phyloP scores from a whole-genome alignment of 2,329 filamentous ascomycete species.

The Neospermospora avenae region DNA sequence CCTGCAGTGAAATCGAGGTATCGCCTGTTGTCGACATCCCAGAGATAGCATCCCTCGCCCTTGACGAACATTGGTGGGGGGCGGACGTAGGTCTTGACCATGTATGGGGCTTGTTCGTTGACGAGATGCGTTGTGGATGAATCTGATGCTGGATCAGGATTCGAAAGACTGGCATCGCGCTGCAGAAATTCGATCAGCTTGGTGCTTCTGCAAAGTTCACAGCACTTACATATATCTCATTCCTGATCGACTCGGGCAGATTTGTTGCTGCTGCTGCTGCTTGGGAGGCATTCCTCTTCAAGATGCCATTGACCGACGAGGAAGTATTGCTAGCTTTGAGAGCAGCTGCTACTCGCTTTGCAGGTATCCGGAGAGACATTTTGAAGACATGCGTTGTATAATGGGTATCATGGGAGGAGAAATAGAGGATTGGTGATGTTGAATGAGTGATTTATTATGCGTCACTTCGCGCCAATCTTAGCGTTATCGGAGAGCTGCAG shows the following conservation, averaged over 20 bases:
- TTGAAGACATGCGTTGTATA: background rate
- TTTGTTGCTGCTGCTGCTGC: conserved; percentile 38
- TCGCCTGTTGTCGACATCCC: conserved; percentile 81
- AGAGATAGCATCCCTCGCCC: conserved; percentile 83
- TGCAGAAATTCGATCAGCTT: conserved; percentile 15
- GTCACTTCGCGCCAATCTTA: conserved; percentile 23
- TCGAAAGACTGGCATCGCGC: conserved; percentile 48
- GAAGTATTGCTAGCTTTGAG: conserved; percentile 29
- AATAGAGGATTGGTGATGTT: background rate
- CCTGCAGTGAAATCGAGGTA: conserved; percentile 96
- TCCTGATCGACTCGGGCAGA: conserved; percentile 36
- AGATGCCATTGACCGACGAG: conserved; percentile 22
- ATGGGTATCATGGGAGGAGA: conserved; percentile 4
- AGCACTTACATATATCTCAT: conserved; percentile 36
- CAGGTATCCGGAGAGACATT: conserved; percentile 33
- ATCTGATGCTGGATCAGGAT: conserved; percentile 69
- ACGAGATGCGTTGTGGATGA: conserved; percentile 74
- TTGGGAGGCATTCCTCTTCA: conserved; percentile 33
- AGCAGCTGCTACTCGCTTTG: conserved; percentile 29
- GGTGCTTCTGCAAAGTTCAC: background rate
- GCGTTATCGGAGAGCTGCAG: conserved; percentile 27
- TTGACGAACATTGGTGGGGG: conserved; percentile 86
- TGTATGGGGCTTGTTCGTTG: conserved; percentile 74
- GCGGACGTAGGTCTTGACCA: conserved; percentile 94
- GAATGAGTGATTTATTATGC: conserved; percentile 9